Conservation (phyloP, 2,329 filamentous ascomycete species). For the Cladosporium phlei region DNA sequence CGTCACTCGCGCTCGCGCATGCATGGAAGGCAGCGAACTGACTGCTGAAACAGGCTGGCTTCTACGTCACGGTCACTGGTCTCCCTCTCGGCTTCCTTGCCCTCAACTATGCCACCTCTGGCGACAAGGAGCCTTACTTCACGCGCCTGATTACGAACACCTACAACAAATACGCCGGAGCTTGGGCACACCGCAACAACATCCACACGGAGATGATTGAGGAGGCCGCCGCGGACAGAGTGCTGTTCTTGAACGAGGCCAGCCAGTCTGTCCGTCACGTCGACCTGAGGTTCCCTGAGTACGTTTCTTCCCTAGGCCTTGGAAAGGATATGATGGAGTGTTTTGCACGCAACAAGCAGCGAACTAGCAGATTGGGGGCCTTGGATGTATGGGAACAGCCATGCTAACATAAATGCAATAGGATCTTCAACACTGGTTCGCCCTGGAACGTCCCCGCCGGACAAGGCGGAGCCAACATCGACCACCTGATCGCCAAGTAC, state of each 20-base stretch:
- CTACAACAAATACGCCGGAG: constrained; percentile 51
- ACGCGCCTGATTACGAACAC: constrained; percentile 53
- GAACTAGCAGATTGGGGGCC: too few relatives aligned
- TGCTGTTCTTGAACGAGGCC: constrained; percentile 51
- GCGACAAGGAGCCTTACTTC: constrained; percentile 39
- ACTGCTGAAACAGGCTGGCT: constrained; percentile 36
- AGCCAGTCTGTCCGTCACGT: constrained; percentile 43
- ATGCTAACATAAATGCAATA: constrained; percentile 30
- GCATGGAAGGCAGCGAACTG: background rate
- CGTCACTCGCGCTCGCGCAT: background rate
- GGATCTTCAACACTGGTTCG: constrained; percentile 58
- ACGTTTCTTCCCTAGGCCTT: constrained; percentile 34
- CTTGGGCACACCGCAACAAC: constrained; percentile 53
- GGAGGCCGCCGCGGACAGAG: constrained; percentile 58
- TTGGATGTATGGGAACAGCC: constrained; percentile 5
- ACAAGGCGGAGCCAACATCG: constrained; percentile 53
- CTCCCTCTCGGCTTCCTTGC: constrained; percentile 41
- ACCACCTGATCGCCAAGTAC: constrained; percentile 59
- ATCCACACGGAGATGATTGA: constrained; percentile 58
- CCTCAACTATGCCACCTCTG: constrained; percentile 39
- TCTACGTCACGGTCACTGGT: constrained; percentile 43
- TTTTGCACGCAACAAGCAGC: too few relatives aligned
- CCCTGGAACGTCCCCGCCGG: constrained; percentile 63
- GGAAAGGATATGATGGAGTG: too few relatives aligned
- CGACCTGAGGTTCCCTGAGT: constrained; percentile 61